Evolutionary conservation across 2,329 filamentous ascomycete species (phyloP).

Genomic region (Colletotrichum sp.): DNA sequence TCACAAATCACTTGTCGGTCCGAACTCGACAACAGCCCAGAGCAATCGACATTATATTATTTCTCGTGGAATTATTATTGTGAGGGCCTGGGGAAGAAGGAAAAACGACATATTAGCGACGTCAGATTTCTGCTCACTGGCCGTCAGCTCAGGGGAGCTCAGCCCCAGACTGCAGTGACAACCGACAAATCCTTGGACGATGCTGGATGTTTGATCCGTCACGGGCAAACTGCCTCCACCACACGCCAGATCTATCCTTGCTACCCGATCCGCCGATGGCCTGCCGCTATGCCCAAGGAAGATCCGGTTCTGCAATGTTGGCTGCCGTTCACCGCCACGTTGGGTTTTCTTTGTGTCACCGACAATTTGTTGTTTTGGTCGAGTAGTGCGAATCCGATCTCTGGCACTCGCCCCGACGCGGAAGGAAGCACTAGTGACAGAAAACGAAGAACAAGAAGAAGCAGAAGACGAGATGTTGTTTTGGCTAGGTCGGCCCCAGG

Average conservation of each 20-base stretch:
- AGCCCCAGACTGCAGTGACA: background rate
- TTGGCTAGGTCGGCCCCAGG: background rate
- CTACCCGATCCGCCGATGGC: slow-evolving; percentile 18
- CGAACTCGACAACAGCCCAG: background rate
- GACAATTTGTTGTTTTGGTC: slow-evolving; percentile 16
- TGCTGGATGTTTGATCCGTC: background rate
- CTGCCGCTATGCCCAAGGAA: slow-evolving; percentile 18
- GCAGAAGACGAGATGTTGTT: background rate
- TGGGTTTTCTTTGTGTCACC: slow-evolving; percentile 23
- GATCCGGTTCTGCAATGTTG: slow-evolving; percentile 17
- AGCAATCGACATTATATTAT: background rate
- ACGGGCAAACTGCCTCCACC: slow-evolving; percentile 11
- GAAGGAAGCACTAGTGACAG: background rate
- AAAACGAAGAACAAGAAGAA: background rate
- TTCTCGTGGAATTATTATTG: background rate
- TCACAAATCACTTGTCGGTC: slow-evolving; percentile 3
- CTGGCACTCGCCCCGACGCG: background rate
- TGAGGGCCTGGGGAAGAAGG: background rate
- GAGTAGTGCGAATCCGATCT: slow-evolving; percentile 2
- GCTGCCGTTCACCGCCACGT: slow-evolving; percentile 23
- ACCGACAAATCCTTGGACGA: background rate
- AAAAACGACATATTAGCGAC: background rate
- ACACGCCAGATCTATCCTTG: slow-evolving; percentile 18
- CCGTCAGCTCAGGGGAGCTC: background rate
- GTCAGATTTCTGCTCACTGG: background rate